phyloP scores from a whole-genome alignment of 2,329 filamentous ascomycete species.

The Neoscytalidium dimidiatum region DNA sequence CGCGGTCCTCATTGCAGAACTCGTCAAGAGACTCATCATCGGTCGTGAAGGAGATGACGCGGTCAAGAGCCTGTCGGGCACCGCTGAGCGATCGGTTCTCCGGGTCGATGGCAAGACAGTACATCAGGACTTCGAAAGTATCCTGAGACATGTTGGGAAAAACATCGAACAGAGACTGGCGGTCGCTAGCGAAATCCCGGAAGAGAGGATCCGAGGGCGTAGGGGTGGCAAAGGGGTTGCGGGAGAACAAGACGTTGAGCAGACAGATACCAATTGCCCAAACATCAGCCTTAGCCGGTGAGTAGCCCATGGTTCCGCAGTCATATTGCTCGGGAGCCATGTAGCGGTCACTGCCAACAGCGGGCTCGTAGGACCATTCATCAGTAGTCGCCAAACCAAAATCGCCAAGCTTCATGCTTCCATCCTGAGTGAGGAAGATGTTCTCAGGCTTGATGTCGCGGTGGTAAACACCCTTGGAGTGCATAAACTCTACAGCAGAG shows the following conservation, averaged over 20 bases:
- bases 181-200: slow-evolving; percentile 88
- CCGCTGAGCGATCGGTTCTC: slow-evolving; percentile 79
- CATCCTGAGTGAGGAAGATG: slow-evolving; percentile 87
- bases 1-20: slow-evolving; percentile 78
- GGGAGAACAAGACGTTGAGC: slow-evolving; percentile 93
- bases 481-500: slow-evolving; percentile 85
- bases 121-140: slow-evolving; percentile 88
- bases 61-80: slow-evolving; percentile 75
- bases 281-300: slow-evolving; percentile 88
- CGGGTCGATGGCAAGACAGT: slow-evolving; percentile 90
- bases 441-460: slow-evolving; percentile 99
- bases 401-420: slow-evolving; percentile 93
- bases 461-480: slow-evolving; percentile 88
- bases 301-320: slow-evolving; percentile 82
- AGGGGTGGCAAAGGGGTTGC: slow-evolving; percentile 92
- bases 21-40: slow-evolving; percentile 90
- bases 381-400: slow-evolving; percentile 92
- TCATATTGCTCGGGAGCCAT: slow-evolving; percentile 99
- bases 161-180: slow-evolving; percentile 94
- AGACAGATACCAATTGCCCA: slow-evolving; percentile 98
- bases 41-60: slow-evolving; percentile 88
- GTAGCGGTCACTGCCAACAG: slow-evolving; percentile 95
- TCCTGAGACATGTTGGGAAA: slow-evolving; percentile 99
- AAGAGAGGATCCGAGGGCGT: slow-evolving; percentile 91
- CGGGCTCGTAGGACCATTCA: slow-evolving; percentile 86